Conservation (phyloP, 169 alveolate genomes). For the Babesia ovata region DNA sequence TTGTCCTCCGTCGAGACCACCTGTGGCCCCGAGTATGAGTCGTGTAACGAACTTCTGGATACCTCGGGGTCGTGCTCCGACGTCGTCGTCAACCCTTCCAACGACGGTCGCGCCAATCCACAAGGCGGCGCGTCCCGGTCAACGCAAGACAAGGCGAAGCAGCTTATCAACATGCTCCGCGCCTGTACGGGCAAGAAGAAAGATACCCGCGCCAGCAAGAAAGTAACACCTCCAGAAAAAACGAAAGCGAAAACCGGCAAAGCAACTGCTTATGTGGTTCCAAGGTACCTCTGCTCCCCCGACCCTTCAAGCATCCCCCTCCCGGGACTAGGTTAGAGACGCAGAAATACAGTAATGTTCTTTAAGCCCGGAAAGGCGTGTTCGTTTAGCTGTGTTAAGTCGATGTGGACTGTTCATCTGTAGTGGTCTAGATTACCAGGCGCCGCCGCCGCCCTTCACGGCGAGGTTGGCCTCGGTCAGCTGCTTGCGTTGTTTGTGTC, state of each 20-base stretch:
- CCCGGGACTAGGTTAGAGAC: slow-evolving; percentile 44
- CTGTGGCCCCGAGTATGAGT: background rate
- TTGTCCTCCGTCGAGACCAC: background rate
- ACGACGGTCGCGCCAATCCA: background rate
- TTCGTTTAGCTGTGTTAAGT: background rate
- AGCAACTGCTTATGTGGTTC: slow-evolving; percentile 35
- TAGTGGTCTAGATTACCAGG: slow-evolving; percentile 19
- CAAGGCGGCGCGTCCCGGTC: background rate
- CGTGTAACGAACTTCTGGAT: background rate
- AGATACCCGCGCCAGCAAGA: slow-evolving; percentile 1
- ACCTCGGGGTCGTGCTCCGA: background rate
- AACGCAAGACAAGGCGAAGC: background rate
- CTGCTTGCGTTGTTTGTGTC: slow-evolving; percentile 46
- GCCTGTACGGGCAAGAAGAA: background rate
- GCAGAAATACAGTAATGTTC: background rate
- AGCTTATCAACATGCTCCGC: background rate
- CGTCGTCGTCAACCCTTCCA: background rate
- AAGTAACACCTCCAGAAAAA: slow-evolving; percentile 1
- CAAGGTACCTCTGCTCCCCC: slow-evolving; percentile 59
- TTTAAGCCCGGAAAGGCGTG: background rate
- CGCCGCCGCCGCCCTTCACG: slow-evolving; percentile 16
- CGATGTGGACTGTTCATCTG: background rate
- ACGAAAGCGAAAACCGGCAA: background rate
- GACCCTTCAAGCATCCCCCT: slow-evolving; percentile 68
- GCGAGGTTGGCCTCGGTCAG: slow-evolving; percentile 46